phyloP scores from a whole-genome alignment of 768 basidiomycete species.

The Termitomyces sp. region DNA sequence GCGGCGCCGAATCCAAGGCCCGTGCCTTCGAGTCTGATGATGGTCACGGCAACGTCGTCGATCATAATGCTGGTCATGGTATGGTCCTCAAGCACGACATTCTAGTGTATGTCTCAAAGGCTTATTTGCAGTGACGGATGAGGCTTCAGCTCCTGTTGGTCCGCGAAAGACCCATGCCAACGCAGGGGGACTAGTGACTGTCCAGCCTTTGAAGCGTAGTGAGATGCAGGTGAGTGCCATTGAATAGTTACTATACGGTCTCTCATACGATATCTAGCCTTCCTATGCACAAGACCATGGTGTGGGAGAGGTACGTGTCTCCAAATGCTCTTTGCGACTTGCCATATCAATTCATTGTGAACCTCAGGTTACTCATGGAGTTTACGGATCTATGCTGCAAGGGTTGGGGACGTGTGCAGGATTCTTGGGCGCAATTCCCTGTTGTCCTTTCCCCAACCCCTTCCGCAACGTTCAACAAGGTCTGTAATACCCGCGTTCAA shows the following conservation, averaged over 20 bases:
- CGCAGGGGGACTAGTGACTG: slow-evolving; percentile 55
- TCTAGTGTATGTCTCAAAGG: background rate
- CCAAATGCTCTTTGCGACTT: background rate
- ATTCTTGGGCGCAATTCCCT: slow-evolving; percentile 72
- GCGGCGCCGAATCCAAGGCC: slow-evolving; percentile 48
- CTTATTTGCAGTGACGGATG: slow-evolving; percentile 59
- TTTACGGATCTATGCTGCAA: slow-evolving; percentile 82
- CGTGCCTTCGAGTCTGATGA: slow-evolving; percentile 42
- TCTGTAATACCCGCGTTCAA: slow-evolving; percentile 19
- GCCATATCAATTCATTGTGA: background rate
- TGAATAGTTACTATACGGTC: slow-evolving; percentile 7
- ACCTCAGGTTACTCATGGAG: slow-evolving; percentile 67
- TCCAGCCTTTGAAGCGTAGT: slow-evolving; percentile 80
- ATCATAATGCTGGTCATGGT: slow-evolving; percentile 69
- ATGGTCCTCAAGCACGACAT: slow-evolving; percentile 23
- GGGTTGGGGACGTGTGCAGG: slow-evolving; percentile 66
- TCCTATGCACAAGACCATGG: slow-evolving; percentile 92
- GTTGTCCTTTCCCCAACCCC: slow-evolving; percentile 82
- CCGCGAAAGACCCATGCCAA: slow-evolving; percentile 25
- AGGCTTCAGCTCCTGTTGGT: slow-evolving; percentile 28
- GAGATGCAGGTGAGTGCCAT: slow-evolving; percentile 73
- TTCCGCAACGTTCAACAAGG: slow-evolving; percentile 86
- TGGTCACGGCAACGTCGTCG: slow-evolving; percentile 59
- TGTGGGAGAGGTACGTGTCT: slow-evolving; percentile 42
- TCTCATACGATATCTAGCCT: slow-evolving; percentile 45